These are phyloP conservation scores for Rehmannia glutinosa DNA, from an alignment of 257 asterid genomes.

Conservation along the genomic window DNA sequence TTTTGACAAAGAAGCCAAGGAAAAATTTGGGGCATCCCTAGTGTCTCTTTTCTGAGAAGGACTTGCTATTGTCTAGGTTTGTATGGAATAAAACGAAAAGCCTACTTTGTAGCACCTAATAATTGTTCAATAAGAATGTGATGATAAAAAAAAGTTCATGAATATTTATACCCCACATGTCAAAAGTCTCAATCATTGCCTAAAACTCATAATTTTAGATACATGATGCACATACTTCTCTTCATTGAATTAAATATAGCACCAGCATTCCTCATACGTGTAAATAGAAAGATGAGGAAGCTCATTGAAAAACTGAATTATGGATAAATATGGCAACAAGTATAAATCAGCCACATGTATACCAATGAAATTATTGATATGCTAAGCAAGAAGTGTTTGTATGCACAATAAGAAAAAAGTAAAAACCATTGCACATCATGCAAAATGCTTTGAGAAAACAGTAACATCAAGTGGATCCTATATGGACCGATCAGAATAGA, in stretches of 20 bases:
- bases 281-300: conserved; percentile 26
- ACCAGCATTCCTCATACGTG: too few relatives aligned
- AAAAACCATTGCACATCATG: conserved; percentile 23
- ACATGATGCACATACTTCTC: conserved; percentile 6
- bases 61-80: conserved; percentile 22
- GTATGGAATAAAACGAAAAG: conserved; percentile 30
- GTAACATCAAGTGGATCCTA: conserved; percentile 38
- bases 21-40: conserved; percentile 57
- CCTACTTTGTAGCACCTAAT: conserved; percentile 27
- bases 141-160: too few relatives aligned
- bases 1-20: conserved; percentile 72
- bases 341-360: too few relatives aligned
- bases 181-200: neutral
- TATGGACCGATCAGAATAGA: too few relatives aligned
- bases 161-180: conserved; percentile 9
- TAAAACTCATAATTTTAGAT: too few relatives aligned
- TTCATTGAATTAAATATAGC: conserved; percentile 13
- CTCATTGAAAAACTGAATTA: too few relatives aligned
- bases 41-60: conserved; percentile 44
- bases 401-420: neutral
- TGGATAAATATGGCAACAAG: too few relatives aligned
- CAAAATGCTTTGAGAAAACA: neutral
- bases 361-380: conserved; percentile 21
- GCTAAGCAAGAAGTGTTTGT: conserved; percentile 20
- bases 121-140: conserved; percentile 30